Evolutionary conservation across 306 rosid genomes (phyloP).

Genomic region (Chamaecrista fasciculata): DNA sequence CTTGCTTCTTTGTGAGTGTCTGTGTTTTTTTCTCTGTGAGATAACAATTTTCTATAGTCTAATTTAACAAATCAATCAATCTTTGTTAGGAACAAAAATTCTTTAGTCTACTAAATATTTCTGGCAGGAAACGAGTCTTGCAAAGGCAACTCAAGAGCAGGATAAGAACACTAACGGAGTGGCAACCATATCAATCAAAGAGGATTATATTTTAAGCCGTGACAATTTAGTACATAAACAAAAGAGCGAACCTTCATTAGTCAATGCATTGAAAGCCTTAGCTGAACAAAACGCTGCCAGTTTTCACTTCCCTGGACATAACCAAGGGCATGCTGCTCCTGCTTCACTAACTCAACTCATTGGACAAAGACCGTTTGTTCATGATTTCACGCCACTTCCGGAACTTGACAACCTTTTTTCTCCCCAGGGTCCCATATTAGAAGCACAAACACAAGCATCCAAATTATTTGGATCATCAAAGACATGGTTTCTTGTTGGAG

Average conservation of each 20-base stretch:
- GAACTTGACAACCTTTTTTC: slow-evolving; percentile 82
- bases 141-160: slow-evolving; percentile 2
- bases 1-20: neutral
- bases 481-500: slow-evolving; percentile 96
- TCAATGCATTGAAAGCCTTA: slow-evolving; percentile 65
- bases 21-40: no score
- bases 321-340: slow-evolving; percentile 87
- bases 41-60: no score
- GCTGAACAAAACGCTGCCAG: slow-evolving; percentile 58
- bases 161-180: slow-evolving; percentile 22
- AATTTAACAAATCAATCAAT: neutral
- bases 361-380: slow-evolving; percentile 59
- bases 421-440: slow-evolving; percentile 74
- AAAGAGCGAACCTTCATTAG: slow-evolving; percentile 50
- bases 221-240: slow-evolving; percentile 23
- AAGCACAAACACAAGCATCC: slow-evolving; percentile 81
- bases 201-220: slow-evolving; percentile 21
- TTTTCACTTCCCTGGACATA: slow-evolving; percentile 96
- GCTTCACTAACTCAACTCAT: slow-evolving; percentile 58
- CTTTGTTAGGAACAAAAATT: neutral
- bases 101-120: neutral
- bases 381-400: slow-evolving; percentile 77
- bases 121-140: slow-evolving; percentile 39
- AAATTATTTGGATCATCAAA: slow-evolving; percentile 68
- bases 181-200: slow-evolving; percentile 7